phyloP scores from a whole-genome alignment of 768 basidiomycete species.

The Lanmaoa pseudosensibilis region DNA sequence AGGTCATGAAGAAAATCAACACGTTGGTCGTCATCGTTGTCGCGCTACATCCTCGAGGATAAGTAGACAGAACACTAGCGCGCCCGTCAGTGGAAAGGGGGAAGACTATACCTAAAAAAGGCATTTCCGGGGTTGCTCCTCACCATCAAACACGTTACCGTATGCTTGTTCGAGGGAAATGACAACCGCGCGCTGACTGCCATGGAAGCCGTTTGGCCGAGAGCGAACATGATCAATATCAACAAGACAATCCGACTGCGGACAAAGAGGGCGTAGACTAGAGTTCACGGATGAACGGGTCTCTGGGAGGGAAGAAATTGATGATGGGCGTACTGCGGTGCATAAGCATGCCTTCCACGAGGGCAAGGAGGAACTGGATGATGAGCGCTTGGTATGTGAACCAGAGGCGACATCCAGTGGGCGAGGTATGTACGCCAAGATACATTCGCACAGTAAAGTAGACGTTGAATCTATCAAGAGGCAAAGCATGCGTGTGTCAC shows the following conservation, averaged over 20 bases:
- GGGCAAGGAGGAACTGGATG: constrained; percentile 15
- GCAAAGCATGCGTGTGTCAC: background rate
- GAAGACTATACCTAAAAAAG: constrained; percentile 20
- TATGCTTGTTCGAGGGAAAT: constrained; percentile 8
- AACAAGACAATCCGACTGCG: constrained; percentile 1
- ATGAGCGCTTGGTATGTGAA: constrained; percentile 14
- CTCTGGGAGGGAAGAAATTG: background rate
- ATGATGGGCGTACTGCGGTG: constrained; percentile 15
- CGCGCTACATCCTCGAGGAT: background rate
- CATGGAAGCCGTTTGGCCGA: constrained; percentile 19
- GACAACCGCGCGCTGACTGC: constrained; percentile 12
- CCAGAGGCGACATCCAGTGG: constrained; percentile 17
- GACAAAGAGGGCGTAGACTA: constrained; percentile 22
- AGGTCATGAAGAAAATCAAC: constrained; percentile 18
- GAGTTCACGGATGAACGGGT: background rate
- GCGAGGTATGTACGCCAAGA: constrained; percentile 2
- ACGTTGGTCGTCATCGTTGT: constrained; percentile 20
- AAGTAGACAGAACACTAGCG: background rate
- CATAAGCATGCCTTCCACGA: constrained; percentile 17
- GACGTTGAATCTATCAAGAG: constrained; percentile 20
- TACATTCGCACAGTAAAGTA: constrained; percentile 23
- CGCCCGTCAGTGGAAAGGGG: too few relatives aligned
- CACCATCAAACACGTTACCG: constrained; percentile 17
- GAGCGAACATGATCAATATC: constrained; percentile 9
- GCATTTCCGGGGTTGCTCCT: constrained; percentile 12